Percentiles rank a stretch among this genome's conserved stretches.
Evolutionary conservation across 140 eudicot genomes (phyloP).

Genomic region (Stevia rebaudiana): DNA sequence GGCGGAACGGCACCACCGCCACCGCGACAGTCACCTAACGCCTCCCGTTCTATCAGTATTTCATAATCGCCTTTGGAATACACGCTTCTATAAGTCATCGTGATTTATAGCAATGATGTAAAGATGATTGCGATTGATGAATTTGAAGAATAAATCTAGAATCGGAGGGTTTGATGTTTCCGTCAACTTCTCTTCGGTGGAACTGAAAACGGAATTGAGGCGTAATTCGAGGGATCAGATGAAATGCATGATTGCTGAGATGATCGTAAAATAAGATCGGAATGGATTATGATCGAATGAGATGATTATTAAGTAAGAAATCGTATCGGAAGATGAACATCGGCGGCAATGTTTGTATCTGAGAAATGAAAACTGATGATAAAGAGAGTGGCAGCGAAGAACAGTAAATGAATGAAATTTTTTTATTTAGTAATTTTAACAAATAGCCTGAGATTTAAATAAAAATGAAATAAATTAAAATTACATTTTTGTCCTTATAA

Average conservation of each 20-base stretch:
- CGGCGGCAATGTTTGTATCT: background rate
- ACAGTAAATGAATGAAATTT: no score
- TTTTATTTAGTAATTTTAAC: no score
- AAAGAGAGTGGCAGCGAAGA: background rate
- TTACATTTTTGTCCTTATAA: no score
- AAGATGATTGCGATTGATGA: background rate
- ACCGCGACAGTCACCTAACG: conserved; percentile 5
- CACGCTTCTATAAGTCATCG: conserved; percentile 8
- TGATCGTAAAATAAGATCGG: background rate
- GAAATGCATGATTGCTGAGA: conserved; percentile 1
- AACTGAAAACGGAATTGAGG: background rate
- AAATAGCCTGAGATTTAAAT: no score
- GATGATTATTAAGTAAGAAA: background rate
- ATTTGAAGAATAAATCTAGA: background rate
- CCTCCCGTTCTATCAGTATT: conserved; percentile 30
- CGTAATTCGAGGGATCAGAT: background rate
- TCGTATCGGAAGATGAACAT: background rate
- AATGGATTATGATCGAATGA: background rate
- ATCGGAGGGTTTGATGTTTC: background rate
- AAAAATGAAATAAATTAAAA: no score
- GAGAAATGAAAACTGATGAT: background rate
- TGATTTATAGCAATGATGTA: background rate
- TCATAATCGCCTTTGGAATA: conserved; percentile 35
- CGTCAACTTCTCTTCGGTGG: background rate
- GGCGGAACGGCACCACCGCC: background rate